Conservation (phyloP, 345 rosid species). For the Rhizophora apiculata region DNA sequence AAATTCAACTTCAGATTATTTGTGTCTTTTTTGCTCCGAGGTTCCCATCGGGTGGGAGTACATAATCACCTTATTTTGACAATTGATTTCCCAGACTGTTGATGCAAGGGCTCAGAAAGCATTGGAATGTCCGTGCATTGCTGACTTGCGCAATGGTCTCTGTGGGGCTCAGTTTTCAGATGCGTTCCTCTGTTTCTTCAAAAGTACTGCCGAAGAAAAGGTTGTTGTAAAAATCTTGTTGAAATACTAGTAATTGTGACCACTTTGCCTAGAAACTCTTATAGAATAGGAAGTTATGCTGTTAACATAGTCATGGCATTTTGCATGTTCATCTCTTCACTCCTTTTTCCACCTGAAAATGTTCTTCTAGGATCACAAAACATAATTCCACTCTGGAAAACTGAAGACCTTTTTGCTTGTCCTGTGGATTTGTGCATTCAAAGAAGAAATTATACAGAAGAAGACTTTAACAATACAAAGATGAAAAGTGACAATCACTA, state of each 20-base stretch:
- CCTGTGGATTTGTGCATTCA: too few species aligned
- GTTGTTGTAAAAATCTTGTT: slow-evolving; percentile 26
- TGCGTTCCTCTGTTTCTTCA: slow-evolving; percentile 82
- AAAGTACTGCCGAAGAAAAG: slow-evolving; percentile 83
- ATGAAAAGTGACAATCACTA: too few species aligned
- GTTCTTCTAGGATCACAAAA: too few species aligned
- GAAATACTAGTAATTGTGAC: not conserved
- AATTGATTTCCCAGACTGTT: slow-evolving; percentile 47
- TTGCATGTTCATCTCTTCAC: not conserved
- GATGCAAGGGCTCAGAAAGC: slow-evolving; percentile 81
- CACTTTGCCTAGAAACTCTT: not conserved
- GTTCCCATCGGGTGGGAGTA: not conserved
- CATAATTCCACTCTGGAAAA: not conserved
- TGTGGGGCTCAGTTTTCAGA: slow-evolving; percentile 79
- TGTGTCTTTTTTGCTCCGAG: not conserved
- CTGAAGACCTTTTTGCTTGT: not conserved
- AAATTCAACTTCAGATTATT: slow-evolving; percentile 3
- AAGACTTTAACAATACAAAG: too few species aligned
- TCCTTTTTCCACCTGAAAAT: not conserved
- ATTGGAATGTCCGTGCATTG: slow-evolving; percentile 85
- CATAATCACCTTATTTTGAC: slow-evolving; percentile 9
- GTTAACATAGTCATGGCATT: not conserved
- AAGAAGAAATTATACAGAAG: too few species aligned
- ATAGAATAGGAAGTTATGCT: not conserved
- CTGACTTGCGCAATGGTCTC: slow-evolving; percentile 66